Percentiles rank a stretch among this genome's conserved stretches.
phyloP scores from a whole-genome alignment of 257 asterid genomes.

The Leonotis leonurus region DNA sequence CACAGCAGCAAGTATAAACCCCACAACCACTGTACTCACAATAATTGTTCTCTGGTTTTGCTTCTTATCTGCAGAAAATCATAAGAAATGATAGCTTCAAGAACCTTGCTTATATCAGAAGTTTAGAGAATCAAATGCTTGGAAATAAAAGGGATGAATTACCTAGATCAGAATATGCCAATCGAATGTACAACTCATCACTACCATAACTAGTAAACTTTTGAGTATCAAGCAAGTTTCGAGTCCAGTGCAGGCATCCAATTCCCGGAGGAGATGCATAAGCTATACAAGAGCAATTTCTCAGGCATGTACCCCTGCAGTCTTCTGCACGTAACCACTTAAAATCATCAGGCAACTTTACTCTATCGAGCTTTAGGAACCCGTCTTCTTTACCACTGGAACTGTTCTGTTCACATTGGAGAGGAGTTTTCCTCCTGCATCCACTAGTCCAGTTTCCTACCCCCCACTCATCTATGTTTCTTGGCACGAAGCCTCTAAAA shows the following conservation, averaged over 20 bases:
- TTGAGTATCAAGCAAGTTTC: slow-evolving; percentile 12
- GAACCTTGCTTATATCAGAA: too few species aligned
- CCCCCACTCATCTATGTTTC: slow-evolving; percentile 32
- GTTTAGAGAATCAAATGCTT: background rate
- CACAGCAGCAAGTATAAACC: background rate
- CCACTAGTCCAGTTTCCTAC: slow-evolving; percentile 49
- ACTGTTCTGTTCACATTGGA: slow-evolving; percentile 29
- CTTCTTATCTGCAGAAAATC: slow-evolving; percentile 3
- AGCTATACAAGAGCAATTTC: slow-evolving; percentile 26
- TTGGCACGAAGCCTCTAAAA: slow-evolving; percentile 40
- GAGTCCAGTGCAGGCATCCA: slow-evolving; percentile 29
- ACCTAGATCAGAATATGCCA: slow-evolving; percentile 21
- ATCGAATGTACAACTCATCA: slow-evolving; percentile 16
- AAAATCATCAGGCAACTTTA: slow-evolving; percentile 46
- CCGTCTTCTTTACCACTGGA: slow-evolving; percentile 18
- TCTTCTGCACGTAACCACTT: background rate
- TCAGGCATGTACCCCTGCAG: slow-evolving; percentile 18
- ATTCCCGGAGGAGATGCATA: slow-evolving; percentile 17
- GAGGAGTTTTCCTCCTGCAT: slow-evolving; percentile 34
- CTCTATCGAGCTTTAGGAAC: slow-evolving; percentile 21
- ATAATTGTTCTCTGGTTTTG: slow-evolving; percentile 2
- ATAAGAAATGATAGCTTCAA: too few species aligned
- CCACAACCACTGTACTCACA: background rate
- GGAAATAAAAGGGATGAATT: too few species aligned
- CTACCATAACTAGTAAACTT: slow-evolving; percentile 16